Conservation (phyloP, 2,329 filamentous ascomycete species). For the Xylariaceae sp. region DNA sequence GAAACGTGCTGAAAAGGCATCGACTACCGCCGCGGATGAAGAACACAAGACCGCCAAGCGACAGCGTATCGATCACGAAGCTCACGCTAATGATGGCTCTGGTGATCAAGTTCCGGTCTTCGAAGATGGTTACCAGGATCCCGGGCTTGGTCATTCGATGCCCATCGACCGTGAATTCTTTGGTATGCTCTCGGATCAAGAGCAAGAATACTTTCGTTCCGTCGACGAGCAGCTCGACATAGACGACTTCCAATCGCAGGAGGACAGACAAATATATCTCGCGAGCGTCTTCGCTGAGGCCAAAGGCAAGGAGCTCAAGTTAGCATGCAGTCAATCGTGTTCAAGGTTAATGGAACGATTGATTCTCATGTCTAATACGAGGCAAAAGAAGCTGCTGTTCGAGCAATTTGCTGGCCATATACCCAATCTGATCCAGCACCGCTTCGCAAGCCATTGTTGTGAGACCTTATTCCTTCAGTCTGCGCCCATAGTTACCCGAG, state of each 20-base stretch:
- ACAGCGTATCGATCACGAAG: slow-evolving; percentile 20
- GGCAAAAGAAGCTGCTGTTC: slow-evolving; percentile 84
- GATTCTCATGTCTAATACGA: slow-evolving; percentile 72
- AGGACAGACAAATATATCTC: slow-evolving; percentile 69
- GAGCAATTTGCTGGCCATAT: slow-evolving; percentile 83
- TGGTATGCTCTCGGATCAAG: slow-evolving; percentile 84
- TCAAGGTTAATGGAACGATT: slow-evolving; percentile 89
- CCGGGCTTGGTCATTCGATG: slow-evolving; percentile 8
- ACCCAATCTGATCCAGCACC: slow-evolving; percentile 83
- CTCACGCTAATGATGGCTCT: slow-evolving; percentile 3
- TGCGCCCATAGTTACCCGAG: slow-evolving; percentile 72
- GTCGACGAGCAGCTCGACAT: slow-evolving; percentile 86
- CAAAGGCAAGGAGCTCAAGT: slow-evolving; percentile 87
- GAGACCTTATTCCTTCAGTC: slow-evolving; percentile 86
- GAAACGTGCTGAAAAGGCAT: slow-evolving; percentile 23
- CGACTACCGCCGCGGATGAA: slow-evolving; percentile 10
- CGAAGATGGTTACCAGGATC: slow-evolving; percentile 18
- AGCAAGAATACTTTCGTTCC: slow-evolving; percentile 91
- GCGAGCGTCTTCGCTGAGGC: slow-evolving; percentile 84
- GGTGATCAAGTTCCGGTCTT: slow-evolving; percentile 14
- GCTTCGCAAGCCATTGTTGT: slow-evolving; percentile 96
- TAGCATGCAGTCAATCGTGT: slow-evolving; percentile 92
- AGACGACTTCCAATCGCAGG: slow-evolving; percentile 76
- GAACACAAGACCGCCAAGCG: slow-evolving; percentile 16
- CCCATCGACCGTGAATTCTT: slow-evolving; percentile 71